Conservation (phyloP, 2,329 filamentous ascomycete species). For the Epichloe scottii region DNA sequence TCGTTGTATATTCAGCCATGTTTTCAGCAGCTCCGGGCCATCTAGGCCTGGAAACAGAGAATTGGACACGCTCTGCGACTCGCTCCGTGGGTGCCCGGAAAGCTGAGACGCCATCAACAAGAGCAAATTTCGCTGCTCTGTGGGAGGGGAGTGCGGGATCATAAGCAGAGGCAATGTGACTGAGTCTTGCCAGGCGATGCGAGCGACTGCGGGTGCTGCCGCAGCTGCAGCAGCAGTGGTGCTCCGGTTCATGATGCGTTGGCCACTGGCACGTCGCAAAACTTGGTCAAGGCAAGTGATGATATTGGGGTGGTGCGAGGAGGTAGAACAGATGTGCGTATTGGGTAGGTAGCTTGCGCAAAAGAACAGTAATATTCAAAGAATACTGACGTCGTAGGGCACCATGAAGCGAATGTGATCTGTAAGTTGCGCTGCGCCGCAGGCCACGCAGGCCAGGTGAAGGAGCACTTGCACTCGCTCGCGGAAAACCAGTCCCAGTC, state of each 20-base stretch:
- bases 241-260: constrained; percentile 5
- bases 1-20: background rate
- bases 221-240: background rate
- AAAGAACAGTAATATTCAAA: background rate
- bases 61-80: background rate
- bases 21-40: background rate
- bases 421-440: background rate
- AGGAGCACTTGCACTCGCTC: constrained; percentile 7
- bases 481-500: background rate
- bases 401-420: background rate
- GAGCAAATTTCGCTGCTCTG: background rate
- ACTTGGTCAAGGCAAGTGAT: constrained; percentile 6
- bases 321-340: constrained; percentile 9
- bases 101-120: background rate
- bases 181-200: background rate
- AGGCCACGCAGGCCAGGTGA: background rate
- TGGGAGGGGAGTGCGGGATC: background rate
- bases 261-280: background rate
- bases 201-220: background rate
- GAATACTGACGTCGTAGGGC: background rate
- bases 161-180: too few species aligned
- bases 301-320: constrained; percentile 2
- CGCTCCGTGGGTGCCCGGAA: background rate
- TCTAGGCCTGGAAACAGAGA: background rate
- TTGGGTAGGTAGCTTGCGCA: constrained; percentile 11